These are phyloP conservation scores for Scedosporium minutisporum DNA, from an alignment of 2,329 filamentous ascomycete genomes.

Conservation along the genomic window DNA sequence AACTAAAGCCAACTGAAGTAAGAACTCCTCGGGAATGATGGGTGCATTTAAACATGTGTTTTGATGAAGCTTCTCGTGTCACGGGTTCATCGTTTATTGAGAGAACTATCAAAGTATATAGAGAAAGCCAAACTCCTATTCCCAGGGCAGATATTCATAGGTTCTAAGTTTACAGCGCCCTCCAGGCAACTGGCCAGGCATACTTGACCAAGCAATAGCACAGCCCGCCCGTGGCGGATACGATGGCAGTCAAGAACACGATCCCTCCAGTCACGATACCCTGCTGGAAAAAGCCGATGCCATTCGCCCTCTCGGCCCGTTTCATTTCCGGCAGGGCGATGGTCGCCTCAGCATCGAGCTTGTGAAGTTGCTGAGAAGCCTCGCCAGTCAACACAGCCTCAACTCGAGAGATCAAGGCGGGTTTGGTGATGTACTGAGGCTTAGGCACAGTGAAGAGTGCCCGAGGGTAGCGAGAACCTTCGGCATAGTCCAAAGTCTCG, in stretches of 20 bases:
- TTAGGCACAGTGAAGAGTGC: conserved; percentile 33
- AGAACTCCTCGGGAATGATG: too few species aligned
- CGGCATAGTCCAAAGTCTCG: neutral
- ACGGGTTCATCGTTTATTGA: too few species aligned
- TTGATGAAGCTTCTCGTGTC: too few species aligned
- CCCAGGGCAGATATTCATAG: too few species aligned
- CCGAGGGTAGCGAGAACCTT: conserved; percentile 25
- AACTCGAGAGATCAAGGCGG: conserved; percentile 10
- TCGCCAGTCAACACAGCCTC: conserved; percentile 13
- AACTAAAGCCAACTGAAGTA: too few species aligned
- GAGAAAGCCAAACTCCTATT: too few species aligned
- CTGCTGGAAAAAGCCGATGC: conserved; percentile 39
- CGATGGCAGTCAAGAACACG: conserved; percentile 12
- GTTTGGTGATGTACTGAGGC: conserved; percentile 28
- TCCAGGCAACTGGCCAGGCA: neutral
- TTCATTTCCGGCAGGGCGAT: conserved; percentile 17
- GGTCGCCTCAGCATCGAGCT: conserved; percentile 10
- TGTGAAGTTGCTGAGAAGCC: conserved; percentile 3
- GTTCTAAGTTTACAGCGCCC: neutral
- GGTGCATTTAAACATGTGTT: too few species aligned
- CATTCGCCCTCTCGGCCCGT: conserved; percentile 17
- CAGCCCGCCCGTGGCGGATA: neutral
- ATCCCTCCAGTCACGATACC: conserved; percentile 29
- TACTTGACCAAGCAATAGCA: neutral
- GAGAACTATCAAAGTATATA: too few species aligned